phyloP scores from a whole-genome alignment of 1,139 yeast genomes.

The Debaryomycetaceae sp. region DNA sequence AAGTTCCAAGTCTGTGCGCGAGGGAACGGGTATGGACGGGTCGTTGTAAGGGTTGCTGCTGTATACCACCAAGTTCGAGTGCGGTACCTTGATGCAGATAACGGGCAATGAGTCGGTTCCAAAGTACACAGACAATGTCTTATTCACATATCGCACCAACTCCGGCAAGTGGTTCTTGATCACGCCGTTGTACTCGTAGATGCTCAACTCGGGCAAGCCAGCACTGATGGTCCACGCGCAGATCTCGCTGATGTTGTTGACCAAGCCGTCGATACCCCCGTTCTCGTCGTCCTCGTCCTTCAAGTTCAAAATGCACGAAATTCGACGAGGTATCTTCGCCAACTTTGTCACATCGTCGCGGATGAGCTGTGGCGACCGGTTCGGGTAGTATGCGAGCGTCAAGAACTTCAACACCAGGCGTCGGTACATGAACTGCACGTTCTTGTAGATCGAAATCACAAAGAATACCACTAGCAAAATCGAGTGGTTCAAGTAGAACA shows the following conservation, averaged over 20 bases:
- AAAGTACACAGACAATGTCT: constrained; percentile 67
- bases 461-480: constrained; percentile 54
- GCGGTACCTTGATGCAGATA: constrained; percentile 60
- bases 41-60: constrained; percentile 26
- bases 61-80: constrained; percentile 48
- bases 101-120: constrained; percentile 69
- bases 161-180: constrained; percentile 54
- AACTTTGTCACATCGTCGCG: constrained; percentile 76
- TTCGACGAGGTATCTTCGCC: constrained; percentile 69
- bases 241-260: constrained; percentile 73
- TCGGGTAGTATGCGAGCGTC: constrained; percentile 71
- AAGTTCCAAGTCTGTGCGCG: constrained; percentile 54
- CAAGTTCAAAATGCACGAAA: constrained; percentile 70
- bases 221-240: constrained; percentile 87
- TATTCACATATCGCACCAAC: constrained; percentile 55
- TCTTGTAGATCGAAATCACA: constrained; percentile 53
- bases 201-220: constrained; percentile 67
- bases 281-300: constrained; percentile 78
- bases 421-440: constrained; percentile 51
- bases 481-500: constrained; percentile 18
- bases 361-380: constrained; percentile 81
- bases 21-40: constrained; percentile 15
- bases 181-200: constrained; percentile 80
- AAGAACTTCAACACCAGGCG: constrained; percentile 54
- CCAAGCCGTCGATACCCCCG: constrained; percentile 82